Evolutionary conservation across 108 stramenopile species (phyloP).

Genomic region (Asterionellopsis glacialis): DNA sequence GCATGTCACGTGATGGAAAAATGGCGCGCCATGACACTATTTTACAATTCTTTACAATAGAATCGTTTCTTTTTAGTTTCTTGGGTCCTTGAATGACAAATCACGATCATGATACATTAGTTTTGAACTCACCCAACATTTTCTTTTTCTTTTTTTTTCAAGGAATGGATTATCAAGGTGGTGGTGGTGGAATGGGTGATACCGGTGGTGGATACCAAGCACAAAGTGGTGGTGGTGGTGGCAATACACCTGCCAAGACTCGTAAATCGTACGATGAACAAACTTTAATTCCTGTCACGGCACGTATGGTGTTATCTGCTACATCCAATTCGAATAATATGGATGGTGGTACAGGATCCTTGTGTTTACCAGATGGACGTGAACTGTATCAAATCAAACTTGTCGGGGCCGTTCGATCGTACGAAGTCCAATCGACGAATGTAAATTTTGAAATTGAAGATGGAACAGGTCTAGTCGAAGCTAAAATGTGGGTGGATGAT

Average conservation of each 20-base stretch:
- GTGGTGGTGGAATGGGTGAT: slow-evolving; percentile 1
- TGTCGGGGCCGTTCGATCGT: slow-evolving; percentile 57
- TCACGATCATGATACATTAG: too few species aligned
- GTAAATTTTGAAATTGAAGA: slow-evolving; percentile 71
- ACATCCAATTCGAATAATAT: slow-evolving; percentile 13
- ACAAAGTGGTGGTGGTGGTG: not conserved
- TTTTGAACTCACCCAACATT: too few species aligned
- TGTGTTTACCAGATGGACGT: slow-evolving; percentile 61
- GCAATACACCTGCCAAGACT: too few species aligned
- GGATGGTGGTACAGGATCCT: slow-evolving; percentile 25
- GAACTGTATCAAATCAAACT: slow-evolving; percentile 65
- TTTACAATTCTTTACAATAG: too few species aligned
- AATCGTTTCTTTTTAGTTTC: too few species aligned
- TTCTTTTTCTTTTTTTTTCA: too few species aligned
- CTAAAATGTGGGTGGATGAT: slow-evolving; percentile 73
- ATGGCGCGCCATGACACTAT: too few species aligned
- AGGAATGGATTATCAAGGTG: slow-evolving; percentile 59
- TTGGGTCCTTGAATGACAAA: too few species aligned
- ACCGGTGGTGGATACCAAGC: slow-evolving; percentile 15
- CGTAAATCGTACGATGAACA: slow-evolving; percentile 74
- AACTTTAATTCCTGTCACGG: slow-evolving; percentile 72
- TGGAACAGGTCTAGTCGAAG: slow-evolving; percentile 75
- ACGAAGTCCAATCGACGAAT: slow-evolving; percentile 53
- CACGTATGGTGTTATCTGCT: slow-evolving; percentile 48
- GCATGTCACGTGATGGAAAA: too few species aligned